Percentiles rank a stretch among this genome's conserved stretches.
Evolutionary conservation across 2,329 filamentous ascomycete genomes (phyloP).

Genomic region (Pseudogymnoascus sp.): DNA sequence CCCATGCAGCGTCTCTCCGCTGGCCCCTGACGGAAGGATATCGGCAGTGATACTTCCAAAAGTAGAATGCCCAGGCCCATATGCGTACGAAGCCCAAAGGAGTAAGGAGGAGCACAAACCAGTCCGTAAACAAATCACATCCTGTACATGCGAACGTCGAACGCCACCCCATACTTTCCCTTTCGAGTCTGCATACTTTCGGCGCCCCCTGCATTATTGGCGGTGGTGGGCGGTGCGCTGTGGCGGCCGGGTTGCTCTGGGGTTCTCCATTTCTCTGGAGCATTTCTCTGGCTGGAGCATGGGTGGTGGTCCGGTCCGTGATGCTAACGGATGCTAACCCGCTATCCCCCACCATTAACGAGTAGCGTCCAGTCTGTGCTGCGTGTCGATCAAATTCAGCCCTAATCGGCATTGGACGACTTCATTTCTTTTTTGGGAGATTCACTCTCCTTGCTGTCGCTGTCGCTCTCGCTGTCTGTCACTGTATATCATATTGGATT

Average conservation of each 20-base stretch:
- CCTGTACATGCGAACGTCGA: no score
- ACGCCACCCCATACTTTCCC: constrained; percentile 5
- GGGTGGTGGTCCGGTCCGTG: no score
- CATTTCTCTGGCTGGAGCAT: no score
- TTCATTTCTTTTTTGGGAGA: not conserved
- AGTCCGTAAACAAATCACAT: constrained; percentile 4
- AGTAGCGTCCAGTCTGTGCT: not conserved
- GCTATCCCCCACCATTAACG: no score
- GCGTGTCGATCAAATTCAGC: not conserved
- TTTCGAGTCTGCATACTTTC: no score
- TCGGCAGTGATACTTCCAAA: not conserved
- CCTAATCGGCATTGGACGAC: not conserved
- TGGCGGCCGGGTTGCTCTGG: not conserved
- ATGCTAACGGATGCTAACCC: no score
- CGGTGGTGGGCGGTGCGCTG: not conserved
- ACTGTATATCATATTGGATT: not conserved
- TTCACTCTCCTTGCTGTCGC: not conserved
- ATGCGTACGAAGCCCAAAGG: not conserved
- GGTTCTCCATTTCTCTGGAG: no score
- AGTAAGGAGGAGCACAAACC: not conserved
- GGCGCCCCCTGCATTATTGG: not conserved
- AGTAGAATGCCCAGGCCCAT: not conserved
- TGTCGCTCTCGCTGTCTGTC: no score
- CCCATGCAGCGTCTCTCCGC: no score
- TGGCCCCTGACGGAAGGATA: not conserved